A percentile compares a stretch with the other conserved stretches of the same genome.
Conservation (phyloP, 2,329 filamentous ascomycete species). For the Neospermospora avenae region DNA sequence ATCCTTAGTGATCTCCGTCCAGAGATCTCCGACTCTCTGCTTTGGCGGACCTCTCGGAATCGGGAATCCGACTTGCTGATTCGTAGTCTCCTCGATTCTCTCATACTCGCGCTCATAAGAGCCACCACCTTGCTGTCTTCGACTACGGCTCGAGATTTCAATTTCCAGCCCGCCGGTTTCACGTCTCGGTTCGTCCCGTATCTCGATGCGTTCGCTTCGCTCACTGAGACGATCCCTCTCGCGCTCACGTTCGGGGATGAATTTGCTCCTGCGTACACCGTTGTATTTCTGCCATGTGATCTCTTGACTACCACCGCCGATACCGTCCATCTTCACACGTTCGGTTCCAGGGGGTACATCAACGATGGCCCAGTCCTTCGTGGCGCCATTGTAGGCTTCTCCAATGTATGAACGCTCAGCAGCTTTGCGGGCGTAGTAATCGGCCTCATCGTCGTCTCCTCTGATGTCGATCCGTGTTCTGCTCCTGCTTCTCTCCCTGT, state of each 20-base stretch:
- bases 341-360: slow-evolving; percentile 83
- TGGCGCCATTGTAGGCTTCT: slow-evolving; percentile 71
- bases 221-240: slow-evolving; percentile 17
- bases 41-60: slow-evolving; percentile 27
- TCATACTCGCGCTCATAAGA: slow-evolving; percentile 40
- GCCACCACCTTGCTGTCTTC: slow-evolving; percentile 10
- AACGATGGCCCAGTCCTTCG: slow-evolving; percentile 75
- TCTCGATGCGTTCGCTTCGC: slow-evolving; percentile 17
- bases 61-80: slow-evolving; percentile 43
- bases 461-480: slow-evolving; percentile 27
- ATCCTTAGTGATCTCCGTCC: slow-evolving; percentile 97
- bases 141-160: slow-evolving; percentile 27
- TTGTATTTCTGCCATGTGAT: slow-evolving; percentile 78
- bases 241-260: slow-evolving; percentile 63
- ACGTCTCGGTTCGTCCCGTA: slow-evolving; percentile 24
- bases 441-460: slow-evolving; percentile 47
- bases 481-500: slow-evolving; percentile 13
- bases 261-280: slow-evolving; percentile 71
- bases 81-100: slow-evolving; percentile 49
- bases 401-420: slow-evolving; percentile 66
- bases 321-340: slow-evolving; percentile 77
- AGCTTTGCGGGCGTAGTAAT: slow-evolving; percentile 64
- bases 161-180: slow-evolving; percentile 30
- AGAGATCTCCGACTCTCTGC: slow-evolving; percentile 60
- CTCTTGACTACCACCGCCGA: slow-evolving; percentile 71